These are phyloP conservation scores for Colletotrichum cereale DNA, from an alignment of 2,329 filamentous ascomycete species.

Conservation along the genomic window DNA sequence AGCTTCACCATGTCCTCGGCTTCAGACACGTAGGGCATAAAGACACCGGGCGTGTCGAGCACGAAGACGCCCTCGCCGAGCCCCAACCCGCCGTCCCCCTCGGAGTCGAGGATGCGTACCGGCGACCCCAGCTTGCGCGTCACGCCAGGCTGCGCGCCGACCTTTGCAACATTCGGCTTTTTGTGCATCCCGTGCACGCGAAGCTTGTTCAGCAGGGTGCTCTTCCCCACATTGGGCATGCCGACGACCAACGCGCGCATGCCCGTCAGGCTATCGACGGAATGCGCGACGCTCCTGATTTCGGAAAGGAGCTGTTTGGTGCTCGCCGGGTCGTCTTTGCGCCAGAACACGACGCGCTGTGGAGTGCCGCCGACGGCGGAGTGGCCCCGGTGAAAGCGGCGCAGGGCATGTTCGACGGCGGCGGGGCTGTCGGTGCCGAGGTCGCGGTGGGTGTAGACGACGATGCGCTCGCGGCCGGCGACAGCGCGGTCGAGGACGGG, in stretches of 20 bases:
- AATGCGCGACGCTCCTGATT: slow-evolving; percentile 49
- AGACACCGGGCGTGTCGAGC: slow-evolving; percentile 94
- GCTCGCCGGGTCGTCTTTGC: slow-evolving; percentile 50
- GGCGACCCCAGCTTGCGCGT: slow-evolving; percentile 87
- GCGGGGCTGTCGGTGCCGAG: slow-evolving; percentile 63
- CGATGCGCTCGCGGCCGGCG: slow-evolving; percentile 77
- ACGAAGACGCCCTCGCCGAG: slow-evolving; percentile 79
- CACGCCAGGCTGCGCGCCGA: slow-evolving; percentile 88
- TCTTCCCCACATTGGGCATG: slow-evolving; percentile 99
- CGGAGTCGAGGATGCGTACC: slow-evolving; percentile 76
- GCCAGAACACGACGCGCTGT: slow-evolving; percentile 58
- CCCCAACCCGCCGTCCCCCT: slow-evolving; percentile 20
- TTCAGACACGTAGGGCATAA: slow-evolving; percentile 90
- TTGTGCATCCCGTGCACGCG: slow-evolving; percentile 74
- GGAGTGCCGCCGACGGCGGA: slow-evolving; percentile 22
- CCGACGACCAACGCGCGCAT: slow-evolving; percentile 89
- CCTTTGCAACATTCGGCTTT: slow-evolving; percentile 77
- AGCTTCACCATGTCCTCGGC: slow-evolving; percentile 94
- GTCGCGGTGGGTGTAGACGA: slow-evolving; percentile 94
- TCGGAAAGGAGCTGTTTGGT: slow-evolving; percentile 56
- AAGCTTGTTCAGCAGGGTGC: slow-evolving; percentile 89
- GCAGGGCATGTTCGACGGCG: slow-evolving; percentile 45
- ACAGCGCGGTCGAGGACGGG: slow-evolving; percentile 87
- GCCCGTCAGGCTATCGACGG: slow-evolving; percentile 76
- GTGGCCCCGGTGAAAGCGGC: slow-evolving; percentile 48